Evolutionary conservation across 1,284 basidiomycete genomes (phyloP), one percentile per base, ranked within the genome.

Genomic region (Tilletiaria anomala): DNA sequence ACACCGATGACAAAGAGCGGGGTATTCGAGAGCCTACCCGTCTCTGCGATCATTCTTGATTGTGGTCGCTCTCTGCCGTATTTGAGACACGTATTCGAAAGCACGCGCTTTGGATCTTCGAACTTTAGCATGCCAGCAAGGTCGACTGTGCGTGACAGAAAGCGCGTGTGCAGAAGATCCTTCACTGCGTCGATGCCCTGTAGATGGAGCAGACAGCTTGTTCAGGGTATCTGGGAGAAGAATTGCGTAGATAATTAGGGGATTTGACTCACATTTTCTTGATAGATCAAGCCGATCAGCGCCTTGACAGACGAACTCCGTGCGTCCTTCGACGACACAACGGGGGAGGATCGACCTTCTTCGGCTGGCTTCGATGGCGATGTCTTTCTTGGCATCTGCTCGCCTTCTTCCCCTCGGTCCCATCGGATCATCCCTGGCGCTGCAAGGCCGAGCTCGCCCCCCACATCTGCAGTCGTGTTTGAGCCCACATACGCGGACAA

Each of bases 1-100:
- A 93, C 81, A 17, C 88, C 91, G 8, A 94, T 82, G 12, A 94
- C 83, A 67, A 85, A 97, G 31, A 93, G 75, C 0, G 91, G 88
- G 5, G 83, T 80, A 56, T 84, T 83, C 3, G 83, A 83, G 51
- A 78, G 76, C 36, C 86, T 78, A 61, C 91, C 91, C 0, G 87
- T 87, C 68, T 96, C 91, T 55, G 83, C 86, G 42, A 99, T 70
- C 48, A 99, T 69, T 60, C 87, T 80, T 53, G 51, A 46, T 17
- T 43, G 52, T 1, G 68, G 65, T 12, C 48, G 37, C 29, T 49
- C 51, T 40, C 53, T 52, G 18, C 45, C 45, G 43, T 69, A 64
- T 38, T 68, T 61, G 5, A 46, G 42, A 24, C 68, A 57, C 1
- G 68, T 68, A 20, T 54, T 50, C 5, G 55, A 48, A 14, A 71